Base-by-base conservation (phyloP, 2,329 filamentous ascomycete genomes). In the Diaporthe nobilis region DNA sequence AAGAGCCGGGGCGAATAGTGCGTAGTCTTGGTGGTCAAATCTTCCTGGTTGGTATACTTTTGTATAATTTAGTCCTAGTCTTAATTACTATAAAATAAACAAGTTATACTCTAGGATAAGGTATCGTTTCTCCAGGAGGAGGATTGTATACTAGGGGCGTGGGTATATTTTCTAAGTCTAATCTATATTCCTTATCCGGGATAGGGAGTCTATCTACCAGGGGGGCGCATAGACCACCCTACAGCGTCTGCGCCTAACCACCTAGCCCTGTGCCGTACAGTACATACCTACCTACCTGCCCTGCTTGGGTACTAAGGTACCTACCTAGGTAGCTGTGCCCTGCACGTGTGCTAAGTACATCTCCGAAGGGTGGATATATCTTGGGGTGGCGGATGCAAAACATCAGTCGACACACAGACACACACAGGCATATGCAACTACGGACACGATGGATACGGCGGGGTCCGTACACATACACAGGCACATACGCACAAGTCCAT, bases 351-450 rank as follows among this genome's bases (percentile, higher is more conserved):
- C 10, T 60, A 60, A 34, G 34, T 34, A 34, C 34, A n/a, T 15
- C 22, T 39, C 37, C 34, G 22, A 60, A 7, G n/a, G 5, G 37
- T 17, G 20, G 7, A 63, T 12, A n/a, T 44, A 63, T n/a, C n/a
- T 49, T 44, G 60, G 44, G 44, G 7, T 34, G 42, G 44, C 13
- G 57, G 17, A 34, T 67, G 61, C 61, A 65, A 65, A 49, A 49
- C 42, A 65, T 65, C 58, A 65, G 60, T 37, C 61, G 61, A 67
- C 61, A 67, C 39, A 67, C 60, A 63, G 60, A 12, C 61, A 51
- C 61, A 51, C 37, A 65, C 22, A 58, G 31, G 55, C 28, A 58
- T 20, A 60, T 42, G 57, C 58, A 61, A 22, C 10, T 12, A 42
- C 34, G 7, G 58, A 22, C 12, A 12, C 12, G 37, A 42, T 25